Percentiles rank a stretch among this genome's conserved stretches.
Evolutionary conservation across 768 basidiomycete genomes (phyloP).

Genomic region (Hygrophorus russula): DNA sequence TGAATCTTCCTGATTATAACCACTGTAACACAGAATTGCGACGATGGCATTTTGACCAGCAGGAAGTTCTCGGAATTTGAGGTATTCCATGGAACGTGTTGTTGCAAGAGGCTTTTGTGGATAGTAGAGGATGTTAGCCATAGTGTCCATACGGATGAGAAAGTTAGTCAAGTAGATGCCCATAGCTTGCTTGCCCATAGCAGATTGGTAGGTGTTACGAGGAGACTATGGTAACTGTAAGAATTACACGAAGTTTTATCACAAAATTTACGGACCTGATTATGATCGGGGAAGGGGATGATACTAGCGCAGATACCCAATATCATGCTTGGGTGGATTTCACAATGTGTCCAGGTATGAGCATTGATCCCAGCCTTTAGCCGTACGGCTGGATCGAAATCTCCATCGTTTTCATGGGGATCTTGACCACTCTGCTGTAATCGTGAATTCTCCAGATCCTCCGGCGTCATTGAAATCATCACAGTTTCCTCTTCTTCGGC

Average conservation of each 20-base stretch:
- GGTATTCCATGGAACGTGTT: conserved; percentile 98
- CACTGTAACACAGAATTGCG: conserved; percentile 96
- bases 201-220: conserved; percentile 99
- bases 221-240: conserved; percentile 55
- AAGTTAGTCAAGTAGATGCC: conserved; percentile 98
- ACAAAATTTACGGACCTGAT: conserved; percentile 55
- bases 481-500: conserved; percentile 99
- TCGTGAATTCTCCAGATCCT: conserved; percentile 84
- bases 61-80: conserved; percentile 96
- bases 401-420: conserved; percentile 46
- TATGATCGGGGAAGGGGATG: conserved; percentile 99
- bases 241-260: conserved; percentile 2
- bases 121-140: conserved; percentile 99
- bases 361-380: conserved; percentile 77
- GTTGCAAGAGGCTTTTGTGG: conserved; percentile 98
- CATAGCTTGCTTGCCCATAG: conserved; percentile 99
- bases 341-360: conserved; percentile 97
- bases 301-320: conserved; percentile 97
- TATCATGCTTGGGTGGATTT: conserved; percentile 99
- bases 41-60: conserved; percentile 99
- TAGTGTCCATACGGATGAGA: conserved; percentile 98
- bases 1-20: conserved; percentile 99
- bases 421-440: conserved; percentile 50
- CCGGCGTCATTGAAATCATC: conserved; percentile 98
- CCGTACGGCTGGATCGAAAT: conserved; percentile 81